These are phyloP conservation scores for Solanum habrochaites DNA, from an alignment of 257 asterid genomes.

Conservation along the genomic window DNA sequence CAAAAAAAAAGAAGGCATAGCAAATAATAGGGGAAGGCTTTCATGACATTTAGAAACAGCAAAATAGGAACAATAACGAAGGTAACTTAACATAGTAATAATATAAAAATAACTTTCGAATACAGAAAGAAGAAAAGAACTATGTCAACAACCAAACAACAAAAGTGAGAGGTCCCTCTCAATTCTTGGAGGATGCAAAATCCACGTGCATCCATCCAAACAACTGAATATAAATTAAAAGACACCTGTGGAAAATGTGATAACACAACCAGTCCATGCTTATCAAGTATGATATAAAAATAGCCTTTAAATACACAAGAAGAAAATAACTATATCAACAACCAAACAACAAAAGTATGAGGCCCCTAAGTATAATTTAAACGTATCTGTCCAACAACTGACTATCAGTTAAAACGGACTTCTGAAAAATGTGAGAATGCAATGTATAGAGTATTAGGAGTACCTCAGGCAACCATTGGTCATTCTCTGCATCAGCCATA, in stretches of 20 bases:
- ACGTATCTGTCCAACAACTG: neutral
- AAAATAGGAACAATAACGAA: neutral
- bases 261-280: neutral
- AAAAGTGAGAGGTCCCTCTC: neutral
- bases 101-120: neutral
- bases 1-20: no score
- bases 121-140: neutral
- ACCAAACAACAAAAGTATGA: neutral
- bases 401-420: neutral
- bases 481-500: slow-evolving; percentile 73
- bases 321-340: neutral
- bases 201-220: neutral
- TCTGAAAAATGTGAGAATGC: neutral
- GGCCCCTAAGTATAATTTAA: neutral
- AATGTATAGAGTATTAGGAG: neutral
- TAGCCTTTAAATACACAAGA: neutral
- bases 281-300: neutral
- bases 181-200: neutral
- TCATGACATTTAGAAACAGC: no score
- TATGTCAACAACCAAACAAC: neutral
- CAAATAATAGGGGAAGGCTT: no score
- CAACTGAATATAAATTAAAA: neutral
- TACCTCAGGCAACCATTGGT: slow-evolving; percentile 86
- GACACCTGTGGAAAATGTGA: neutral
- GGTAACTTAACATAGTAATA: neutral